Evolutionary conservation across 2,329 filamentous ascomycete genomes (phyloP).

Genomic region (Trichoderma cornu-damae): DNA sequence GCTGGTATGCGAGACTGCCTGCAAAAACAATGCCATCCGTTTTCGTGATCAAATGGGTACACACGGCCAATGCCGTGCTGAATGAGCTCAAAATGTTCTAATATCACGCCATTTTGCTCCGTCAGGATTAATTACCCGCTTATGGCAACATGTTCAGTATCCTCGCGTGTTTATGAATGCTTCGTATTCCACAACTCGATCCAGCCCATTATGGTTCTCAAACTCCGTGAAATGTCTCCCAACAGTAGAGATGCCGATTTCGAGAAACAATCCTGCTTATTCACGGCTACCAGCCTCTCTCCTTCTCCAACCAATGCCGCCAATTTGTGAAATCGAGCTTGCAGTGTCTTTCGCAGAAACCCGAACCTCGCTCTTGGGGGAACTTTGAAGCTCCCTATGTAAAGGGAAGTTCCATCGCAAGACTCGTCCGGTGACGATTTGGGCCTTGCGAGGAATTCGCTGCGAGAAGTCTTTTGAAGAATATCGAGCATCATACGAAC

Average conservation of each 20-base stretch:
- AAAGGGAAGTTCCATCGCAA: neutral
- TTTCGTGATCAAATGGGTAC: neutral
- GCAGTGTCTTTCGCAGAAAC: conserved; percentile 8
- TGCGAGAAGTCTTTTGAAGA: conserved; percentile 11
- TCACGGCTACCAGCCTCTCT: neutral
- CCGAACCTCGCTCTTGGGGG: neutral
- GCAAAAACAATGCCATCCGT: no score
- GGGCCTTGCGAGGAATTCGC: neutral
- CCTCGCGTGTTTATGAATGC: neutral
- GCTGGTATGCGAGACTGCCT: no score
- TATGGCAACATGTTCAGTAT: neutral
- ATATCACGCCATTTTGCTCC: neutral
- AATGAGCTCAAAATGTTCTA: neutral
- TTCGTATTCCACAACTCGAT: conserved; percentile 15
- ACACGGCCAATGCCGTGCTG: neutral
- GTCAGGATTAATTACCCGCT: neutral
- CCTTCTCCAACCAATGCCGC: conserved; percentile 4
- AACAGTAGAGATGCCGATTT: neutral
- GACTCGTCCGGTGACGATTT: neutral
- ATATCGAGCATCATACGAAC: conserved; percentile 16
- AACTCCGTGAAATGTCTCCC: conserved; percentile 1
- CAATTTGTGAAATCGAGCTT: conserved; percentile 8
- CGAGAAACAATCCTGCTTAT: conserved; percentile 9
- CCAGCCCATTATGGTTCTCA: conserved; percentile 14
- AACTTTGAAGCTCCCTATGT: conserved; percentile 2